Evolutionary conservation across 2,329 filamentous ascomycete species (phyloP), one percentile per base, ranked within the genome.

Genomic region (Apiospora sp.): DNA sequence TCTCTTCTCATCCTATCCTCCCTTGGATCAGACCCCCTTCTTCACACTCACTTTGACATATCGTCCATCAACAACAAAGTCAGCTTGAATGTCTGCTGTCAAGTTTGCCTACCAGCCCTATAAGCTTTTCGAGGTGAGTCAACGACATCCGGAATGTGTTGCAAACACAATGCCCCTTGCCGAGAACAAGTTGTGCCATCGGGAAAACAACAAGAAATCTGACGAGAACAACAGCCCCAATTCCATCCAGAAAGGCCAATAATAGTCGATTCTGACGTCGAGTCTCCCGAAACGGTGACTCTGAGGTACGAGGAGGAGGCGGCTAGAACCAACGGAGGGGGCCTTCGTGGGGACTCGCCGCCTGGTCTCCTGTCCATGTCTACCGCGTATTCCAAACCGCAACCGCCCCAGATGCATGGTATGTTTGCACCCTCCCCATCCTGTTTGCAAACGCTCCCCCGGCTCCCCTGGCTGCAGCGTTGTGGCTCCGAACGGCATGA

Each of bases 351-450:
- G 87, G 90, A 87, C 84, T 90, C 85, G 84, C 86, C 87, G 81
- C 86, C 82, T 82, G 83, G 85, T 82, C 83, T 91, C 79, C 85
- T 93, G 84, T 91, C 92, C 84, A 95, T 95, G 93, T 92, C 93
- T 83, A 92, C 68, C 34, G 48, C 92, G 84, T 95, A 94, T 87
- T 87, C 88, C 80, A 97, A 97, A 85, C 84, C 90, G 73, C 91
- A 93, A 82, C 87, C 91, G 84, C 88, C 92, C 83, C 92, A 92
- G 82, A 89, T 95, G 86, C 93, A 96, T 84, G 93, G 95, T 97
- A 87, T 86, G 94, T 92, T 73, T 37, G 74, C 74, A 71, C 70
- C 46, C 61, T 30, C 44, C 43, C 49, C 48, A 30, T 46, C 24
- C 61, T n/a, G 14, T 19, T 14, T 5, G 22, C 34, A 64, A 64